These are phyloP conservation scores for Aureobasidium leucospermi DNA, from an alignment of 2,329 filamentous ascomycete species.

Conservation along the genomic window DNA sequence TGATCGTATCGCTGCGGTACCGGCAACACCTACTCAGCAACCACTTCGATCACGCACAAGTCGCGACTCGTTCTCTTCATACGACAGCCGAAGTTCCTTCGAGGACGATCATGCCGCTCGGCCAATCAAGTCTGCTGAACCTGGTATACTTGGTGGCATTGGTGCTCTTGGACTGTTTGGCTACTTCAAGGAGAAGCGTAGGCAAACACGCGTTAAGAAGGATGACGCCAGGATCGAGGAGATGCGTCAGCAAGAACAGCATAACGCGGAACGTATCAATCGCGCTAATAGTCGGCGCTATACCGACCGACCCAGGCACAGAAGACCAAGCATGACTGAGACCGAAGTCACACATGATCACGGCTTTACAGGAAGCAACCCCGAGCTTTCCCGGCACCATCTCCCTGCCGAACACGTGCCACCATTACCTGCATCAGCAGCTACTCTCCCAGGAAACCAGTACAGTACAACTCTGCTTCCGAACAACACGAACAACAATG, in stretches of 20 bases:
- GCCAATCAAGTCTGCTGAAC: conserved; percentile 21
- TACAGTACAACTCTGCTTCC: not conserved
- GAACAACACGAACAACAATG: conserved; percentile 6
- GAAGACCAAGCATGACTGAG: conserved; percentile 24
- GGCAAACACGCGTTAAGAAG: conserved; percentile 48
- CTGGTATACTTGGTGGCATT: conserved; percentile 40
- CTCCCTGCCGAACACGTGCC: conserved; percentile 24
- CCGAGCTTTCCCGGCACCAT: conserved; percentile 34
- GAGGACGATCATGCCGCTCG: conserved; percentile 10
- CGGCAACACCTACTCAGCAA: not conserved
- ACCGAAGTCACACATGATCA: conserved; percentile 30
- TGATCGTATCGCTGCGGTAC: not conserved
- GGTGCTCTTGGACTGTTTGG: conserved; percentile 36
- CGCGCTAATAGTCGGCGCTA: conserved; percentile 20
- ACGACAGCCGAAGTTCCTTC: conserved; percentile 15
- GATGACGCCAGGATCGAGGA: conserved; percentile 55
- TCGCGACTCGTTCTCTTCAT: conserved; percentile 15
- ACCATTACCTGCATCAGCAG: conserved; percentile 27
- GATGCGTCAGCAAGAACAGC: conserved; percentile 41
- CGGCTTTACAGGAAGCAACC: conserved; percentile 37
- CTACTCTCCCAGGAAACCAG: conserved; percentile 17
- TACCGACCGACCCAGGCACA: conserved; percentile 24
- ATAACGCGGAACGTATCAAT: conserved; percentile 31
- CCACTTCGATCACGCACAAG: conserved; percentile 13
- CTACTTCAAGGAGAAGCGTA: conserved; percentile 37